phyloP scores from a whole-genome alignment of 192 early-diverging fungal genomes.

The Coemansia sp. region DNA sequence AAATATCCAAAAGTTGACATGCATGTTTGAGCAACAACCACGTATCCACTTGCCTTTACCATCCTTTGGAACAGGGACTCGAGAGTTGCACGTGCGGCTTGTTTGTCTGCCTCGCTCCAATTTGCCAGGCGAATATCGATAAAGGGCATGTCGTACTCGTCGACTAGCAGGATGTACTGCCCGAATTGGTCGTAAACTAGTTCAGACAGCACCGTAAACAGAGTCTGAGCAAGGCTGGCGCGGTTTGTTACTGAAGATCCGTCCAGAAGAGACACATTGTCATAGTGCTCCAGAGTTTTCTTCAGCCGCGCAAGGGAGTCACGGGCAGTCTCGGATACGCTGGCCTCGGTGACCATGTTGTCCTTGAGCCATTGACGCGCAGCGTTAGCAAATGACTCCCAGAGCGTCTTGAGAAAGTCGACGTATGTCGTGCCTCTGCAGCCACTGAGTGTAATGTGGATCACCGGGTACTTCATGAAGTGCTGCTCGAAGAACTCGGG shows the following conservation, averaged over 20 bases:
- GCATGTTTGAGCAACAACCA: no score
- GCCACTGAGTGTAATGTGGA: conserved; percentile 24
- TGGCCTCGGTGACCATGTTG: no score
- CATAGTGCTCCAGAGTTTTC: no score
- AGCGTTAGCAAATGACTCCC: neutral
- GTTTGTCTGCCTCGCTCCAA: conserved; percentile 18
- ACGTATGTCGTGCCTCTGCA: conserved; percentile 12
- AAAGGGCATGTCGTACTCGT: conserved; percentile 46
- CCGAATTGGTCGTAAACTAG: no score
- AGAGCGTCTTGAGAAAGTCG: conserved; percentile 12
- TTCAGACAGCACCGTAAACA: no score
- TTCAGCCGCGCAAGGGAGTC: no score
- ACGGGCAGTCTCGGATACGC: no score
- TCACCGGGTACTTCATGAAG: conserved; percentile 44
- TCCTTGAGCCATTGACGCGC: conserved; percentile 9
- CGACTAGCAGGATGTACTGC: conserved; percentile 35
- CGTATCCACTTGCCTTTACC: conserved; percentile 37
- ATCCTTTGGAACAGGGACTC: conserved; percentile 28
- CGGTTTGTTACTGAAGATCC: no score
- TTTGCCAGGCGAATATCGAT: conserved; percentile 21
- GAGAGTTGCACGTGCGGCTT: conserved; percentile 8
- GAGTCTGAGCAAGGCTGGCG: no score
- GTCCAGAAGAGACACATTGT: no score
- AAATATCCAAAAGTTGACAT: no score
- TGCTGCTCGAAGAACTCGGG: conserved; percentile 29